Base-by-base conservation (phyloP, 768 basidiomycete genomes). In the Naematelia aurantialba region DNA sequence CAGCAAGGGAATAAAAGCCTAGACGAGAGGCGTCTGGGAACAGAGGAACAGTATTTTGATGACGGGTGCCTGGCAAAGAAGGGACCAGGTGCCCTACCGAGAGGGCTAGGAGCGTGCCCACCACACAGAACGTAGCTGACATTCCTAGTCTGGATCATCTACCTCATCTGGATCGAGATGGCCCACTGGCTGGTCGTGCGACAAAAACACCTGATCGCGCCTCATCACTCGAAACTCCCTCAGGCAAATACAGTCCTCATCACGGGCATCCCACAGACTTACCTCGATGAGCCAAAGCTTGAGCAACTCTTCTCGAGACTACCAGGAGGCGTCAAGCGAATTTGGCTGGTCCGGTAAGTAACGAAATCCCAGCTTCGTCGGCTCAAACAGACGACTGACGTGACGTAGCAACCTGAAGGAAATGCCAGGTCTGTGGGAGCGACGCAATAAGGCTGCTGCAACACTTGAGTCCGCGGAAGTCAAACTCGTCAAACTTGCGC, bases 391-490 rank as follows among this genome's bases (percentile, higher is more conserved):
- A 29, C 55, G 21, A 19, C 42, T 49, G 34, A 44, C 45, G 78
- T 39, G 8, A 8, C 17, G 8, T 62, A 87, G 89, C 50, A 83
- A 97, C 70, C 80, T 97, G 26, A 89, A 89, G 74, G 87, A 90
- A 10, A 82, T 99, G 52, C 92, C 92, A 0, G 85, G 87, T 44
- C 70, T 89, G 19, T 88, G 89, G 68, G 85, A 92, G 30, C 83
- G 87, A 31, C 87, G 91, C 21, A 73, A 86, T 14, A 81, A 81
- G 2, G 89, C 90, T 0, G 85, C 83, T 65, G 80, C 80, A 59
- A 90, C 88, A 76, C 85, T 99, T 52, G 94, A 99, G 75, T 82
- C 82, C 1, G 92, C 91, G 0, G 90, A 94, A 79, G 91, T 87
- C 1, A 71, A 81, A 0, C 80, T 97, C 1, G 79, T 97, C 61